These are phyloP conservation scores for Dacryopinax spathularia DNA, from an alignment of 768 basidiomycete species.

Conservation along the genomic window DNA sequence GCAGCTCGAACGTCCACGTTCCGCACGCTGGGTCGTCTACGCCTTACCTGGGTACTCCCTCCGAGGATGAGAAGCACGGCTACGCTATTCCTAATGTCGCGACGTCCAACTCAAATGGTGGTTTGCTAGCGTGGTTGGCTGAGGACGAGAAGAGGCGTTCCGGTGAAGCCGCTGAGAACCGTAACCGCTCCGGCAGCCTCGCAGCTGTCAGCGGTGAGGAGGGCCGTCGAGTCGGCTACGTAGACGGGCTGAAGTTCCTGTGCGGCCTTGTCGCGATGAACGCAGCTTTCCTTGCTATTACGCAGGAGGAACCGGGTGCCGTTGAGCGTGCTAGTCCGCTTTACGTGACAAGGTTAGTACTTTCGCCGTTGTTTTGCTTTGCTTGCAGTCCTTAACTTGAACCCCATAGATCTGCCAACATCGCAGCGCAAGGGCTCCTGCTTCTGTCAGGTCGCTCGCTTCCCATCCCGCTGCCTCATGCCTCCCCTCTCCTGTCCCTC, in stretches of 20 bases:
- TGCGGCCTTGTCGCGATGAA: slow-evolving; percentile 14
- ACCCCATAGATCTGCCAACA: slow-evolving; percentile 14
- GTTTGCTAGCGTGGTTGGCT: not conserved
- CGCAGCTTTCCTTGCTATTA: slow-evolving; percentile 8
- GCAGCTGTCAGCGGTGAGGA: not conserved
- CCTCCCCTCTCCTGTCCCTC: slow-evolving; percentile 18
- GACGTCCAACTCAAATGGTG: not conserved
- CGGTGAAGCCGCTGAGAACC: not conserved
- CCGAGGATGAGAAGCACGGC: not conserved
- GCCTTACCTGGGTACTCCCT: not conserved
- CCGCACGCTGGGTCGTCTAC: not conserved
- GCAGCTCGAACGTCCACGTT: not conserved
- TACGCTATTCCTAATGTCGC: not conserved
- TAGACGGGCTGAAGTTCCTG: slow-evolving; percentile 15
- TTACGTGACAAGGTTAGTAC: slow-evolving; percentile 17
- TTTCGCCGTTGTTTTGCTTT: not conserved
- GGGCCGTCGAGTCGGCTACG: slow-evolving; percentile 17
- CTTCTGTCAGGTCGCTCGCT: slow-evolving; percentile 18
- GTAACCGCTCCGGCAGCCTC: not conserved
- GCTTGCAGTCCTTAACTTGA: not conserved
- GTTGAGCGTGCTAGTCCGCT: slow-evolving; percentile 17
- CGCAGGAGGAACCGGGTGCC: slow-evolving; percentile 9
- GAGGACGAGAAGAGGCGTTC: slow-evolving; percentile 2
- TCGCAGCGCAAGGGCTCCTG: slow-evolving; percentile 19
- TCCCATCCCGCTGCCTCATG: slow-evolving; percentile 14